Percentiles rank a stretch among this genome's conserved stretches.
Evolutionary conservation across 805 yeast species (phyloP).

Genomic region (Cyberlindnera samutprakarnensis): DNA sequence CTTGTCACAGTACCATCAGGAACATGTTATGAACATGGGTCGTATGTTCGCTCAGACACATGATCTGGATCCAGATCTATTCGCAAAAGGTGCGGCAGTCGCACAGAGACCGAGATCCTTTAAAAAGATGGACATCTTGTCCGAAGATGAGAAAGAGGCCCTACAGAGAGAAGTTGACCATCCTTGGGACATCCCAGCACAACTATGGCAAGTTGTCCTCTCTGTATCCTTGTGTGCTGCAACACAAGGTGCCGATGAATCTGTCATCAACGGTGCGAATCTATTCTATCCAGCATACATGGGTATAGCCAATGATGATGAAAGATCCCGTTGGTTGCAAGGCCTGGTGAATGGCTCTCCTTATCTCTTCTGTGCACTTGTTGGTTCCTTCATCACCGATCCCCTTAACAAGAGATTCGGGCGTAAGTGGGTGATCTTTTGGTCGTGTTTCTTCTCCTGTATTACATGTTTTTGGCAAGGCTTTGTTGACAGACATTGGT

Average conservation of each 20-base stretch:
- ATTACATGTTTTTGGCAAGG: constrained; percentile 66
- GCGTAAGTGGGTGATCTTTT: constrained; percentile 59
- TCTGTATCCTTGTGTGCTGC: constrained; percentile 75
- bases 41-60: constrained; percentile 53
- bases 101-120: constrained; percentile 55
- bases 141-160: constrained; percentile 47
- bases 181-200: constrained; percentile 36
- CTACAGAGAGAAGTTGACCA: constrained; percentile 39
- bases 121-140: constrained; percentile 47
- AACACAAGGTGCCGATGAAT: constrained; percentile 75
- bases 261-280: constrained; percentile 68
- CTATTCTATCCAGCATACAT: constrained; percentile 50
- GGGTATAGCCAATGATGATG: constrained; percentile 39
- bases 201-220: constrained; percentile 47
- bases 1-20: constrained; percentile 49
- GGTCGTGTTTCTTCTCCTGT: constrained; percentile 54
- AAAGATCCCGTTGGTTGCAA: constrained; percentile 46
- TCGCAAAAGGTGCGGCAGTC: constrained; percentile 59
- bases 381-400: constrained; percentile 62
- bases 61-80: constrained; percentile 42
- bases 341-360: constrained; percentile 69
- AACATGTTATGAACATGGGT: constrained; percentile 64
- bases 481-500: constrained; percentile 48
- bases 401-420: constrained; percentile 48
- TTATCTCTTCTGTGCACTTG: constrained; percentile 51